Conservation (phyloP, 805 yeast genomes). For the Kodamaea neixiangensis region DNA sequence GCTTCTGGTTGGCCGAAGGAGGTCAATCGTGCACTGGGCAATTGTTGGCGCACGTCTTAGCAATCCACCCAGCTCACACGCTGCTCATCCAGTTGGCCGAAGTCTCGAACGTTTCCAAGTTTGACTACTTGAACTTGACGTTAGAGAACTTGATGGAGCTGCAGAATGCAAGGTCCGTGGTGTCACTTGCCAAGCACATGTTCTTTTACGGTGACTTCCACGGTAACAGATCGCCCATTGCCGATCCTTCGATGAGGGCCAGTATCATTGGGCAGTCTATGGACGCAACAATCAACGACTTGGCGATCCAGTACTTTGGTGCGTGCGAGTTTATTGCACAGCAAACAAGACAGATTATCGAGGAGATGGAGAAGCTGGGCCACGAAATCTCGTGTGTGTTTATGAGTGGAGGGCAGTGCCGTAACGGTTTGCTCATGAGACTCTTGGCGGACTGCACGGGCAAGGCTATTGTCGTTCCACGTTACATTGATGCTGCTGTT, state of each 20-base stretch:
- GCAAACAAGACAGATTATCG: slow-evolving; percentile 94
- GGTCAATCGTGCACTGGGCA: slow-evolving; percentile 99
- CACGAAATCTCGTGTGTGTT: slow-evolving; percentile 74
- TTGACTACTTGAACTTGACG: slow-evolving; percentile 77
- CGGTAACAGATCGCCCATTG: slow-evolving; percentile 97
- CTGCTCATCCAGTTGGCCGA: slow-evolving; percentile 70
- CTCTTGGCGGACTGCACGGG: slow-evolving; percentile 92
- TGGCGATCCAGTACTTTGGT: slow-evolving; percentile 84
- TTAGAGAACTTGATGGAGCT: slow-evolving; percentile 66
- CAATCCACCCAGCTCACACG: slow-evolving; percentile 84
- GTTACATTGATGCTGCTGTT: slow-evolving; percentile 95
- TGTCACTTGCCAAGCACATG: slow-evolving; percentile 76
- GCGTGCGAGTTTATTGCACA: slow-evolving; percentile 98
- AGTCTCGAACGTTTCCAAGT: slow-evolving; percentile 68
- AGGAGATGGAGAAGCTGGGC: slow-evolving; percentile 78
- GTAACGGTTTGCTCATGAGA: slow-evolving; percentile 87
- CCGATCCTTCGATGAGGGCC: slow-evolving; percentile 92
- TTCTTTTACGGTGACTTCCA: slow-evolving; percentile 96
- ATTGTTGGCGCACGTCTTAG: slow-evolving; percentile 79
- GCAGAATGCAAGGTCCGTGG: slow-evolving; percentile 66
- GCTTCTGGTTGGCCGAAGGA: slow-evolving; percentile 95
- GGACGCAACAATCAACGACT: slow-evolving; percentile 82
- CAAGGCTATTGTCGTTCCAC: slow-evolving; percentile 86
- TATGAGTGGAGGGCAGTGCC: slow-evolving; percentile 96
- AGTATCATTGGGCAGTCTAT: slow-evolving; percentile 88